Evolutionary conservation across 2,329 filamentous ascomycete species (phyloP).

Genomic region (Lasiodiplodia theobromae): DNA sequence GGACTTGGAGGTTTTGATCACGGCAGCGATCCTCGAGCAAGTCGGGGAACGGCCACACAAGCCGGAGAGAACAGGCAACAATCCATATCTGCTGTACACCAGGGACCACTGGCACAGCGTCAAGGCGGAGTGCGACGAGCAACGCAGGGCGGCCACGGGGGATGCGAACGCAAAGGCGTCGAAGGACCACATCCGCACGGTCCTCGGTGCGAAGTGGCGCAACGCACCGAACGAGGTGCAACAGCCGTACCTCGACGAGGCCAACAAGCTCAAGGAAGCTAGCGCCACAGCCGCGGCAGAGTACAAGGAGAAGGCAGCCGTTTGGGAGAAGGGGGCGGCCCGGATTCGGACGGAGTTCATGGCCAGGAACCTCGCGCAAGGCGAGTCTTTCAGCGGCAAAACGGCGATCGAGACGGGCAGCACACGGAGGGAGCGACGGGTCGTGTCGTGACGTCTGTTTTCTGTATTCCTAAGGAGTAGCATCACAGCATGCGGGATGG

Average conservation of each 20-base stretch:
- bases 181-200: slow-evolving; percentile 78
- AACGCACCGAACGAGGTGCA: slow-evolving; percentile 74
- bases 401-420: slow-evolving; percentile 49
- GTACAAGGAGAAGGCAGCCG: slow-evolving; percentile 67
- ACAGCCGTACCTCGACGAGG: slow-evolving; percentile 78
- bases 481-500: slow-evolving; percentile 4
- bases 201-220: slow-evolving; percentile 91
- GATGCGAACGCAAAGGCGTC: slow-evolving; percentile 72
- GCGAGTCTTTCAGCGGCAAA: slow-evolving; percentile 41
- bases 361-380: slow-evolving; percentile 25
- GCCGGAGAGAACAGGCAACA: slow-evolving; percentile 76
- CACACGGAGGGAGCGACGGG: slow-evolving; percentile 43
- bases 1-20: slow-evolving; percentile 65
- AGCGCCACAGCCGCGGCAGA: slow-evolving; percentile 66
- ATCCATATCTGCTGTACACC: slow-evolving; percentile 89
- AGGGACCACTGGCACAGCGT: slow-evolving; percentile 72
- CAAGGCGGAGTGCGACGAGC: slow-evolving; percentile 71
- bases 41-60: slow-evolving; percentile 79
- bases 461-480: slow-evolving; percentile 12
- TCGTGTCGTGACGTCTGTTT: slow-evolving; percentile 32
- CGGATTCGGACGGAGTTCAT: slow-evolving; percentile 54
- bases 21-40: slow-evolving; percentile 61
- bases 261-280: slow-evolving; percentile 71
- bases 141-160: slow-evolving; percentile 68
- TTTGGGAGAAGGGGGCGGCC: slow-evolving; percentile 75